Evolutionary conservation across 768 basidiomycete species (phyloP).

Genomic region (Trametopsis cervina): DNA sequence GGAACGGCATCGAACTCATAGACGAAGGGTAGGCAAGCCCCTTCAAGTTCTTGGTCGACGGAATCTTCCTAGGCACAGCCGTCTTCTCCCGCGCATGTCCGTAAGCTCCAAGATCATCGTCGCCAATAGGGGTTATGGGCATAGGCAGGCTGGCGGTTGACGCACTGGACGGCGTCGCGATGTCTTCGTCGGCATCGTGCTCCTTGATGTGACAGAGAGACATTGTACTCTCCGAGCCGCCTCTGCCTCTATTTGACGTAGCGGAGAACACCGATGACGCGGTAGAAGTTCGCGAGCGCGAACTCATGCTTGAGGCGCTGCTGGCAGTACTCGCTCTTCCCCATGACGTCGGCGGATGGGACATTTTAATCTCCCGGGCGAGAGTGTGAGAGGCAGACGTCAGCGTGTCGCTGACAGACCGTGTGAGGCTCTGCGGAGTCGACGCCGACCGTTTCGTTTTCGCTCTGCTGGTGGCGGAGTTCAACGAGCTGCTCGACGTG

Average conservation of each 20-base stretch:
- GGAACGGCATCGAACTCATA: constrained; percentile 1
- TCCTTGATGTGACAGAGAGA: constrained; percentile 16
- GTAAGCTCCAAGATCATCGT: constrained; percentile 2
- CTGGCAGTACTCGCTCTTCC: constrained; percentile 2
- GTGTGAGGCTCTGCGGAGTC: constrained; percentile 19
- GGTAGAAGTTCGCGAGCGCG: constrained; percentile 13
- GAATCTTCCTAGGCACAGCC: constrained; percentile 4
- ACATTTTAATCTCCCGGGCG: constrained; percentile 8
- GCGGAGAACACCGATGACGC: constrained; percentile 14
- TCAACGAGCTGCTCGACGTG: constrained; percentile 14
- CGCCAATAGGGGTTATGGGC: constrained; percentile 18
- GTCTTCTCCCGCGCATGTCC: not conserved
- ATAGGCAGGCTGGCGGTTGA: constrained; percentile 18
- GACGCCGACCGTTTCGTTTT: constrained; percentile 1
- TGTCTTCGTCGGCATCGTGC: constrained; percentile 5
- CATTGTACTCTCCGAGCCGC: not conserved
- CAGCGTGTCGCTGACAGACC: constrained; percentile 19
- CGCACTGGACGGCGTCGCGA: constrained; percentile 16
- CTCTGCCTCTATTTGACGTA: constrained; percentile 4
- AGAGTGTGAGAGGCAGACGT: constrained; percentile 5
- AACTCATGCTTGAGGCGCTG: constrained; percentile 8
- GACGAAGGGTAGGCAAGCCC: not conserved
- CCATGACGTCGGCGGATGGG: constrained; percentile 21
- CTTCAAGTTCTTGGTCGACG: constrained; percentile 8
- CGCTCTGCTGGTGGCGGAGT: not conserved